Percentiles rank a stretch among this genome's conserved stretches.
These are phyloP conservation scores for Calonectria multiphialidica DNA, from an alignment of 2,329 filamentous ascomycete species.

Conservation along the genomic window DNA sequence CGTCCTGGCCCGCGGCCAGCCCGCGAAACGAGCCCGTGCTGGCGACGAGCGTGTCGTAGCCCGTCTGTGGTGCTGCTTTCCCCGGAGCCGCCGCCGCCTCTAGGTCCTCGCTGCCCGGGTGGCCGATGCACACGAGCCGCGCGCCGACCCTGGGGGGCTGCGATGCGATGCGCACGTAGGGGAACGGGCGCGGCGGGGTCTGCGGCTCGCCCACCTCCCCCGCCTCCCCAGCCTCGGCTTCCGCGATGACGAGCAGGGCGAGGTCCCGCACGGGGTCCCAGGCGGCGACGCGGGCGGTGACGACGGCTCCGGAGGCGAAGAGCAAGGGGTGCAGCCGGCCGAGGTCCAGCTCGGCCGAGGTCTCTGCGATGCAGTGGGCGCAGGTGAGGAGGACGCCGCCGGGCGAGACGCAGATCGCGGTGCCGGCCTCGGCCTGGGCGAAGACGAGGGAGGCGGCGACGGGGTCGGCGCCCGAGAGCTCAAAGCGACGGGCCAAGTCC, in stretches of 20 bases:
- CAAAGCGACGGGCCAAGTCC: conserved; percentile 7
- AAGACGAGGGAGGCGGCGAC: conserved; percentile 56
- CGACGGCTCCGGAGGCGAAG: conserved; percentile 53
- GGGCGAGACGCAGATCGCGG: conserved; percentile 61
- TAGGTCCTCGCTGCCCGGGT: conserved; percentile 55
- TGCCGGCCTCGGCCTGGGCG: conserved; percentile 62
- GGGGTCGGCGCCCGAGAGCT: conserved; percentile 13
- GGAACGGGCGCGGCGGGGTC: too few species aligned
- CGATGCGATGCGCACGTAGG: conserved; percentile 30
- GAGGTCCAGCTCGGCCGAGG: conserved; percentile 46
- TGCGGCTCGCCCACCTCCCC: too few species aligned
- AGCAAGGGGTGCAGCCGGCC: conserved; percentile 54
- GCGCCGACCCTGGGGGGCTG: conserved; percentile 32
- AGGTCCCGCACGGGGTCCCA: conserved; percentile 60
- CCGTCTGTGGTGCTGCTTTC: conserved; percentile 47
- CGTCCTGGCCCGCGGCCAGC: conserved; percentile 51
- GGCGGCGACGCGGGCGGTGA: conserved; percentile 52
- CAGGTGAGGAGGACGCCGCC: conserved; percentile 61
- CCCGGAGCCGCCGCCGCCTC: conserved; percentile 50
- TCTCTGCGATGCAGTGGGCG: conserved; percentile 63
- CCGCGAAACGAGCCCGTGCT: conserved; percentile 58
- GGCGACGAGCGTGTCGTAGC: conserved; percentile 61
- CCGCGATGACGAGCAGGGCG: conserved; percentile 57
- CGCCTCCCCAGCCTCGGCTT: too few species aligned
- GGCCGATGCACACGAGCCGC: conserved; percentile 49